Base-by-base conservation (phyloP, 1,284 basidiomycete genomes). In the Kwoniella shivajii region DNA sequence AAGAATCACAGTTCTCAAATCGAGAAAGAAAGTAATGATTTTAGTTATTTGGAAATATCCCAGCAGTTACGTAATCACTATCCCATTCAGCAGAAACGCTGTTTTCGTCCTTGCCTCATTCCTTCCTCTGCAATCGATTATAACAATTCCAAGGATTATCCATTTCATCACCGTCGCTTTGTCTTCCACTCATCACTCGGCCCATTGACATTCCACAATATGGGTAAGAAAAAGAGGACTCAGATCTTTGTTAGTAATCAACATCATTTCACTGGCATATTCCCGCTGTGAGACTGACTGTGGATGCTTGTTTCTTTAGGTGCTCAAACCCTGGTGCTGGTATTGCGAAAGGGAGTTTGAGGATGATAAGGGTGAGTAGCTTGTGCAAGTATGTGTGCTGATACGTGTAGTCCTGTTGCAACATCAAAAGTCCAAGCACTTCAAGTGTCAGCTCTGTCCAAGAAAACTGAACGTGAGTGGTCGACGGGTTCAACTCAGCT, bases 361-460 rank as follows among this genome's bases (percentile, higher is more conserved):
- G 78, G 93, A 96, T 84, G 92, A 94, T 78, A 95, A 95, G 80
- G 91, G 91, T 90, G 36, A 41, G 63, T 24, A 71, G 62, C 50
- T 37, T 26, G 44, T 18, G 6, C 59, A 41, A 16, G 14, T 20
- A 18, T 10, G 7, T 24, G 45, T 24, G 24, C 47, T 50, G 13
- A 44, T 49, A 16, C 27, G 37, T 57, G 6, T 67, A 94, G 96
- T 99, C 60, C 84, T 99, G 62, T 89, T 99, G 85, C 92, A 96
- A 77, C 95, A 99, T 78, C 96, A 99, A 76, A 99, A 98, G 80
- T 95, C 95, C 16, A 99, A 98, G 79, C 95, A 99, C 75, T 99
- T 98, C 84, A 94, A 94, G 78, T 98, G 95, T 74, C 88, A 88
- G 59, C 87, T 95, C 82, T 99, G 95, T 75, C 96, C 96, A 14